Percentiles rank a stretch among this genome's conserved stretches.
phyloP scores from a whole-genome alignment of 129 eudicot species.

The Erigeron canadensis region DNA sequence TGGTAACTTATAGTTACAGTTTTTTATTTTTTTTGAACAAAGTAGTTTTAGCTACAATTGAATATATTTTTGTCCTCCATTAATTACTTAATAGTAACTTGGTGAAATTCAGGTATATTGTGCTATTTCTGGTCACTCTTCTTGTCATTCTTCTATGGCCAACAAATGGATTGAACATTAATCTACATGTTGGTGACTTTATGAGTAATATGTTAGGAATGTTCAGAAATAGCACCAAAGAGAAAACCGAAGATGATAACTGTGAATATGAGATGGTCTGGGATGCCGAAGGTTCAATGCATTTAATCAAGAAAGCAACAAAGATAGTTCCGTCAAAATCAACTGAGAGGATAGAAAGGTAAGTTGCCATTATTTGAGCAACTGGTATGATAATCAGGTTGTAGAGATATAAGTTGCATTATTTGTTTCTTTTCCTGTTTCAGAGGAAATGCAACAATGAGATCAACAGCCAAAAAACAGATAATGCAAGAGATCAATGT shows the following conservation, averaged over 20 bases:
- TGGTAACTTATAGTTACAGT: conserved; percentile 47
- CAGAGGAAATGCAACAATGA: conserved; percentile 84
- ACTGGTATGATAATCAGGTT: not conserved
- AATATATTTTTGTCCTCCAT: not conserved
- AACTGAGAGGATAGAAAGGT: conserved; percentile 49
- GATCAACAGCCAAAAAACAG: conserved; percentile 68
- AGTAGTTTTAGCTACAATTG: not conserved
- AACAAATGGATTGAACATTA: conserved; percentile 50
- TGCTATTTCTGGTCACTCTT: conserved; percentile 65
- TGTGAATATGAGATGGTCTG: conserved; percentile 89
- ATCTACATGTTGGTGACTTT: conserved; percentile 32
- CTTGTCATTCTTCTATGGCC: conserved; percentile 70
- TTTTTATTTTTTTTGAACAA: not conserved
- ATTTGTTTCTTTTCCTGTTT: not conserved
- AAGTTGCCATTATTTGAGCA: not conserved
- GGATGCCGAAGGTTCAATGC: conserved; percentile 99
- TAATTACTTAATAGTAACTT: conserved; percentile 5
- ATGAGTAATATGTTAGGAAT: conserved; percentile 27
- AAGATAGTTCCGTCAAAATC: conserved; percentile 30
- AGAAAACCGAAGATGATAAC: conserved; percentile 81
- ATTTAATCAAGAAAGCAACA: conserved; percentile 66
- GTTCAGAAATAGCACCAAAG: conserved; percentile 46
- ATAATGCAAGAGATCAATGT: conserved; percentile 41
- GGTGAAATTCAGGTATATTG: conserved; percentile 61
- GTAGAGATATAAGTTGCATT: not conserved